Conservation (phyloP, 164 flowering plant genomes). For the Aristolochia fimbriata region DNA sequence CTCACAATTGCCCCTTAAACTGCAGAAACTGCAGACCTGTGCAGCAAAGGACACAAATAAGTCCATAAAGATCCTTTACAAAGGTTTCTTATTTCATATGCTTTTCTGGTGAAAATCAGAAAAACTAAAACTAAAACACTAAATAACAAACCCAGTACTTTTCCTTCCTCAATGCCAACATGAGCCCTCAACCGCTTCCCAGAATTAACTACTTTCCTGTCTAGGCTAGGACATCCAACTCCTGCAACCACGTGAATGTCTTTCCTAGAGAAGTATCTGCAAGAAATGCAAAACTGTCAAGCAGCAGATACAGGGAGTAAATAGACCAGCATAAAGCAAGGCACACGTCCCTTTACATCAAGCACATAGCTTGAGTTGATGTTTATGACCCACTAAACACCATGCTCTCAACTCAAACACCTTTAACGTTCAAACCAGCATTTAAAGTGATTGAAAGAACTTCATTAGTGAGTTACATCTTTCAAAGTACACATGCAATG, state of each 20-base stretch:
- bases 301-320: not conserved
- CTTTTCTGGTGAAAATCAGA: not conserved
- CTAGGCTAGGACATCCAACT: slow-evolving; percentile 79
- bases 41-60: slow-evolving; percentile 4
- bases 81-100: not conserved
- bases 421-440: too few species aligned
- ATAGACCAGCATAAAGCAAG: not conserved
- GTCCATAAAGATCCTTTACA: not conserved
- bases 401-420: too few species aligned
- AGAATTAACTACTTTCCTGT: slow-evolving; percentile 85
- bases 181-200: slow-evolving; percentile 81
- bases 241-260: slow-evolving; percentile 46
- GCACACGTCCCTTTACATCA: not conserved
- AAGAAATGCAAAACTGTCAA: slow-evolving; percentile 7
- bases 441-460: too few species aligned
- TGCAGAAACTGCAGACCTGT: slow-evolving; percentile 83
- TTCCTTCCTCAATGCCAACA: slow-evolving; percentile 67
- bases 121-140: not conserved
- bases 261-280: slow-evolving; percentile 58
- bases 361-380: too few species aligned
- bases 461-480: too few species aligned
- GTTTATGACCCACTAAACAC: too few species aligned
- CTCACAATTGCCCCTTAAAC: slow-evolving; percentile 70
- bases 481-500: too few species aligned
- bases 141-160: slow-evolving; percentile 30